Evolutionary conservation across 2,329 filamentous ascomycete genomes (phyloP), one percentile per base, ranked within the genome.

Genomic region (Rasamsonia emersonii): DNA sequence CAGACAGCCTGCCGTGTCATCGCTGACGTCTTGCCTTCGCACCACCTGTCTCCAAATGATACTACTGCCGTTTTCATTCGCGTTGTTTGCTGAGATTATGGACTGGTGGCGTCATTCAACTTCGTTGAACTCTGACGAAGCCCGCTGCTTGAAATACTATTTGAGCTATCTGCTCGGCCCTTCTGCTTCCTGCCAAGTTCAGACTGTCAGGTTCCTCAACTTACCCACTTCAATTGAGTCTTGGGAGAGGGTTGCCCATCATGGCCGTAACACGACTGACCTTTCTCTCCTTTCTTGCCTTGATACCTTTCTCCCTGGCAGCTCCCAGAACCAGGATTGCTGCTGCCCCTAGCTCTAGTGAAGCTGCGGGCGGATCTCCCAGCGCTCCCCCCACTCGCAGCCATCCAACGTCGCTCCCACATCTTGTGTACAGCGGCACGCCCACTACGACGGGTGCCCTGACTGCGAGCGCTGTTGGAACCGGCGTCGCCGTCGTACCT

Each of bases 371-470:
- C n/a, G 15, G 7, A 9, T 9, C 5, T 7, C 5, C 24, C 15
- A 7, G 7, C 11, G 15, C 24, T 7, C 58, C 53, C 20, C 61
- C 71, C 3, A 58, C 67, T 37, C 50, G 65, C 32, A 71, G 64
- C 42, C 60, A 61, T 27, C 54, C 67, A 34, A 64, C 75, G 4
- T 46, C 51, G 10, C 80, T 77, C 2, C 74, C 70, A 4, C 82
- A 89, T 51, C 82, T 81, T 1, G 70, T 80, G 0, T 89, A 67
- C 54, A 73, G 60, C 3, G 83, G 82, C 3, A 70, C 70, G 0
- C 61, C 79, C 0, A 82, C 79, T 0, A 82, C 75, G 0, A 85
- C 75, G 0, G 83, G 83, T 3, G 83, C 82, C 14, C 54, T 82
- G 3, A 62, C 59, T 0, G 67, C 76, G 0, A 41, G 38, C 19